Evolutionary conservation across 768 basidiomycete genomes (phyloP).

Genomic region (Lactarius sp.): DNA sequence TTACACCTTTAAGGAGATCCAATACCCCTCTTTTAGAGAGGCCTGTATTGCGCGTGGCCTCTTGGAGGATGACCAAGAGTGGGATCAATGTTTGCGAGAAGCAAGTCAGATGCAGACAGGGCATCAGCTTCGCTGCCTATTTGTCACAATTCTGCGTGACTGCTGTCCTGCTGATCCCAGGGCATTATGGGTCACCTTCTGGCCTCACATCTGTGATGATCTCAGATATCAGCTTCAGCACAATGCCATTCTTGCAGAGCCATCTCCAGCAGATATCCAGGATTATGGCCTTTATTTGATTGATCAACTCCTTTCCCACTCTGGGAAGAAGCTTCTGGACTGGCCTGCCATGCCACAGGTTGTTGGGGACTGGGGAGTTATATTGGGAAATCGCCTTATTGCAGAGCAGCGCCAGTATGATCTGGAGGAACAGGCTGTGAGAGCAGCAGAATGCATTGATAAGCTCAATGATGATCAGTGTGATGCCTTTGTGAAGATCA

Average conservation of each 20-base stretch:
- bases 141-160: conserved; percentile 37
- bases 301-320: conserved; percentile 29
- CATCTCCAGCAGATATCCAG: conserved; percentile 33
- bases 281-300: conserved; percentile 43
- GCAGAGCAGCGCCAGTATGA: conserved; percentile 35
- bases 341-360: conserved; percentile 34
- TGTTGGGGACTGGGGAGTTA: conserved; percentile 29
- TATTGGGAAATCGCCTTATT: conserved; percentile 31
- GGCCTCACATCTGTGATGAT: conserved; percentile 40
- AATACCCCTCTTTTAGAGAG: no score
- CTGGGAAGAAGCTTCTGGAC: conserved; percentile 28
- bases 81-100: no score
- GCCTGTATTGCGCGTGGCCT: no score
- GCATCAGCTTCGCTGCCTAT: conserved; percentile 31
- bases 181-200: conserved; percentile 38
- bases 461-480: no score
- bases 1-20: no score
- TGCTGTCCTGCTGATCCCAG: conserved; percentile 33
- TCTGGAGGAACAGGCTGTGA: background rate
- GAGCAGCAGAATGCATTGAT: background rate
- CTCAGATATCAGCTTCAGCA: conserved; percentile 28
- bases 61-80: no score
- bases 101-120: no score
- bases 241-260: conserved; percentile 12
- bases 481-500: conserved; percentile 27